Conservation (phyloP, 495 filamentous ascomycete genomes). For the Evansstolkia leycettana region DNA sequence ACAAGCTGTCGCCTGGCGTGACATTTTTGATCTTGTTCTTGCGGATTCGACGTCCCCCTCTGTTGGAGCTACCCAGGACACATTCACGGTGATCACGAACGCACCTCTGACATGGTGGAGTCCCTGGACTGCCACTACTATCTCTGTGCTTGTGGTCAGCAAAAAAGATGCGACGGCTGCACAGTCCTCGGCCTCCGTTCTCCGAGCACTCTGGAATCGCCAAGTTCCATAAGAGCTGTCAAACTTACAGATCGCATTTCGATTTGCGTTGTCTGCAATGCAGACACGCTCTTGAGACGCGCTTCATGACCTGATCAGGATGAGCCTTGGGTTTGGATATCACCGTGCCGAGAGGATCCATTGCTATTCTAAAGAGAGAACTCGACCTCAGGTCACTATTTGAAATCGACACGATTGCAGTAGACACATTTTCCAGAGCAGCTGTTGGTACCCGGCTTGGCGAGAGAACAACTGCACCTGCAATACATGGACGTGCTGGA, state of each 20-base stretch:
- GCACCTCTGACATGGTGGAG: constrained; percentile 47
- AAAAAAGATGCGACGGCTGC: background rate
- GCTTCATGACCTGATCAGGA: constrained; percentile 30
- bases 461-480: too few relatives aligned
- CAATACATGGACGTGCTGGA: too few relatives aligned
- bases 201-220: too few relatives aligned
- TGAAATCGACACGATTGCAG: too few relatives aligned
- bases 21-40: constrained; percentile 35
- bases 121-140: constrained; percentile 32
- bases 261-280: constrained; percentile 52
- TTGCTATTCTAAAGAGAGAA: background rate
- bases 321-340: constrained; percentile 10
- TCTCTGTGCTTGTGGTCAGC: constrained; percentile 18
- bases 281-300: constrained; percentile 50
- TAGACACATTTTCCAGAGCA: too few relatives aligned
- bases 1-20: constrained; percentile 15
- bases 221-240: too few relatives aligned
- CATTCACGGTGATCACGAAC: constrained; percentile 46
- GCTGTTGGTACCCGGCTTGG: too few relatives aligned
- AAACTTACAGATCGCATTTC: constrained; percentile 50
- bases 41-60: constrained; percentile 48
- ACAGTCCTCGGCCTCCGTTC: too few relatives aligned
- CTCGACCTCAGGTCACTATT: too few relatives aligned
- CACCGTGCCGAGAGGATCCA: background rate
- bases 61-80: constrained; percentile 47